These are phyloP conservation scores for Penicillium goetzii DNA, from an alignment of 495 filamentous ascomycete genomes.

Conservation along the genomic window DNA sequence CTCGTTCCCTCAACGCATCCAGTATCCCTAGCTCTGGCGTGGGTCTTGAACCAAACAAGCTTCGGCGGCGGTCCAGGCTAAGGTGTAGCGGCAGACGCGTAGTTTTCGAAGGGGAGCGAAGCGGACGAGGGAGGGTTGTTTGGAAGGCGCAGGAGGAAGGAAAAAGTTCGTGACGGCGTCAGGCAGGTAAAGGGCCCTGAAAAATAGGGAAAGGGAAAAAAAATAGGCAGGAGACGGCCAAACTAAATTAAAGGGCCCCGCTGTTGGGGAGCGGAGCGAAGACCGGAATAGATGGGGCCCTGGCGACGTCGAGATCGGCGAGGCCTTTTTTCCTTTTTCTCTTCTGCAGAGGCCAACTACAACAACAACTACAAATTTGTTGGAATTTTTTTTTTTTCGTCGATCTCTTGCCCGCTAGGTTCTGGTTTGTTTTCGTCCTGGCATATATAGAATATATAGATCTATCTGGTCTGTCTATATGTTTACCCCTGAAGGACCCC, in stretches of 20 bases:
- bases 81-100: slow-evolving; percentile 1
- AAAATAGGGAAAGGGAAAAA: slow-evolving; percentile 6
- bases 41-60: slow-evolving; percentile 12
- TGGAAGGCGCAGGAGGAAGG: slow-evolving; percentile 1
- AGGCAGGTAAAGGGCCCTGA: slow-evolving; percentile 1
- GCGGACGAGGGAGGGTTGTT: background rate
- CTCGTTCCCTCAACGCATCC: slow-evolving; percentile 6
- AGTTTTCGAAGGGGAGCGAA: slow-evolving; percentile 5
- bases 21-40: slow-evolving; percentile 3
- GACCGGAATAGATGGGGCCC: slow-evolving; percentile 13
- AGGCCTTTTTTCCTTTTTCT: background rate
- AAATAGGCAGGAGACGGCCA: slow-evolving; percentile 8
- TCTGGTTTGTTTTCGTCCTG: background rate
- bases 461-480: background rate
- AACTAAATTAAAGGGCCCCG: slow-evolving; percentile 22
- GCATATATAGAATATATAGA: background rate
- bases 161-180: slow-evolving; percentile 1
- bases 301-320: slow-evolving; percentile 22
- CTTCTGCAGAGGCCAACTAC: background rate
- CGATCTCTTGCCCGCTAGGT: background rate
- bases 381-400: background rate
- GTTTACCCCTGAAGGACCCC: slow-evolving; percentile 6
- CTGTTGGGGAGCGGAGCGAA: slow-evolving; percentile 13
- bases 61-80: background rate
- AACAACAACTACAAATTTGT: background rate